These are phyloP conservation scores for Austroboletus festivus DNA, from an alignment of 768 basidiomycete species.

Conservation along the genomic window DNA sequence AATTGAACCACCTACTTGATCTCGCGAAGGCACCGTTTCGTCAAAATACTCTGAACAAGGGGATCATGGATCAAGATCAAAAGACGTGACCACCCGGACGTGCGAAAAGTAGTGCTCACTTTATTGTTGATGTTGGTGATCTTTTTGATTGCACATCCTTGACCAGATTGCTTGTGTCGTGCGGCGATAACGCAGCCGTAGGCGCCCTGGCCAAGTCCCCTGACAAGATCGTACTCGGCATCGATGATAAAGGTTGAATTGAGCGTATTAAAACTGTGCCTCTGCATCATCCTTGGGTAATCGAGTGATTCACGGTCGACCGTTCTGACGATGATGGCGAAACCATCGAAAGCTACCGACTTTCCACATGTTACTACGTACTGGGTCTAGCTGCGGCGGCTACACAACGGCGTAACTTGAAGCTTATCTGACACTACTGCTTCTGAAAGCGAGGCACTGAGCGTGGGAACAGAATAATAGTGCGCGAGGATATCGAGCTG, in stretches of 20 bases:
- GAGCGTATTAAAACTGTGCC: slow-evolving; percentile 78
- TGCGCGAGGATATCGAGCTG: too few relatives aligned
- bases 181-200: slow-evolving; percentile 92
- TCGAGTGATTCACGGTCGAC: too few relatives aligned
- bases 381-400: too few relatives aligned
- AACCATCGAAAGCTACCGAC: too few relatives aligned
- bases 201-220: slow-evolving; percentile 95
- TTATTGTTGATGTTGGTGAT: slow-evolving; percentile 93
- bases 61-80: neutral
- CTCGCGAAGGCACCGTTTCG: slow-evolving; percentile 94
- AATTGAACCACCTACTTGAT: slow-evolving; percentile 59
- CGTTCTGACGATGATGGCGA: too few relatives aligned
- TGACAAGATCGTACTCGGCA: slow-evolving; percentile 88
- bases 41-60: slow-evolving; percentile 74
- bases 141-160: slow-evolving; percentile 94
- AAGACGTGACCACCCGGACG: too few relatives aligned
- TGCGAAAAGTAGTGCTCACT: slow-evolving; percentile 37
- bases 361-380: too few relatives aligned
- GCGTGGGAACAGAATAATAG: too few relatives aligned
- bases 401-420: too few relatives aligned
- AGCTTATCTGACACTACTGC: too few relatives aligned
- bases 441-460: too few relatives aligned
- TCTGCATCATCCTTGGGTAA: slow-evolving; percentile 57
- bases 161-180: slow-evolving; percentile 75
- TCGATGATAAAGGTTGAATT: slow-evolving; percentile 88